These are phyloP conservation scores for Penicillium sp. DNA, from an alignment of 2,329 filamentous ascomycete species.

Conservation along the genomic window DNA sequence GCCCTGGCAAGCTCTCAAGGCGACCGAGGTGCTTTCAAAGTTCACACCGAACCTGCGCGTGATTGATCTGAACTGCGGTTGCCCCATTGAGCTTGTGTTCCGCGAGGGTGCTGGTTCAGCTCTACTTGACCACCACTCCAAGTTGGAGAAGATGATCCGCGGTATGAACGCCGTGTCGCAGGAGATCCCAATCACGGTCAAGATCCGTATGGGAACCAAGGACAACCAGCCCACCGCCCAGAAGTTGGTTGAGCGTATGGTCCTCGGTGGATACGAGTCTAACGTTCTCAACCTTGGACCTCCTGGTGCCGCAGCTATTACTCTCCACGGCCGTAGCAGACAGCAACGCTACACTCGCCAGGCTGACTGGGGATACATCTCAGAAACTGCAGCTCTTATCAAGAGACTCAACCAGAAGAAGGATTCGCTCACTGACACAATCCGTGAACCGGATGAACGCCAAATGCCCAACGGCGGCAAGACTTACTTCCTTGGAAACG, in stretches of 20 bases:
- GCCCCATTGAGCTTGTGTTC: constrained; percentile 92
- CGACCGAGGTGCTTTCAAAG: constrained; percentile 75
- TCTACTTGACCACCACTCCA: constrained; percentile 81
- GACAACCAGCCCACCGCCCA: constrained; percentile 77
- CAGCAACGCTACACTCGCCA: constrained; percentile 90
- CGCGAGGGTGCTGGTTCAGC: constrained; percentile 86
- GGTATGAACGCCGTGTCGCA: constrained; percentile 95
- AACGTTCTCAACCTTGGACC: constrained; percentile 67
- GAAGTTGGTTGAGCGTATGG: constrained; percentile 78
- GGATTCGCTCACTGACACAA: constrained; percentile 71
- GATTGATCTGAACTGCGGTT: constrained; percentile 95
- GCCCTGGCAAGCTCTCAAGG: constrained; percentile 86
- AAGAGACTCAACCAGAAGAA: constrained; percentile 73
- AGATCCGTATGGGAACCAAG: constrained; percentile 88
- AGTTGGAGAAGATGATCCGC: constrained; percentile 89
- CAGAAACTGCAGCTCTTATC: constrained; percentile 82
- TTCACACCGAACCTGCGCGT: constrained; percentile 82
- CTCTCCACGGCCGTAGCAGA: constrained; percentile 86
- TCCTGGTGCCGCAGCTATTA: constrained; percentile 89
- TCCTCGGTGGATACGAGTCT: constrained; percentile 75
- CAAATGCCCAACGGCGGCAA: constrained; percentile 69
- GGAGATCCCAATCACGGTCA: constrained; percentile 88
- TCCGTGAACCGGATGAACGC: constrained; percentile 72
- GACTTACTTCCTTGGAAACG: constrained; percentile 93
- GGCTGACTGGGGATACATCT: constrained; percentile 96